Evolutionary conservation across 305 asterid genomes (phyloP).

Genomic region (Ilex paraguariensis): DNA sequence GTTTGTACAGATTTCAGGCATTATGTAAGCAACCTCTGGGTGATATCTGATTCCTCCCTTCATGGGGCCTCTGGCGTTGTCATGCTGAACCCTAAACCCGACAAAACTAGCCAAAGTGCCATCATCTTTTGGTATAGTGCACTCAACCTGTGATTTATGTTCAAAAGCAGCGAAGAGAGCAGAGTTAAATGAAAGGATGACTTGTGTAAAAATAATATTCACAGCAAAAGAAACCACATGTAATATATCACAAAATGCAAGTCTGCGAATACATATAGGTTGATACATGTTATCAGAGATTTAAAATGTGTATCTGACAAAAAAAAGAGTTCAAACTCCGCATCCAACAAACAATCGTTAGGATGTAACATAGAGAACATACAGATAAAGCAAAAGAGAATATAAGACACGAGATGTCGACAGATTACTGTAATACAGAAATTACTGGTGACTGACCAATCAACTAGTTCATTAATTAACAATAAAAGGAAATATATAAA

Average conservation of each 20-base stretch:
- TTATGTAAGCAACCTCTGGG: conserved; percentile 48
- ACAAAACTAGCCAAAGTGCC: conserved; percentile 78
- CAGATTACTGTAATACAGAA: no score
- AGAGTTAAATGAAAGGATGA: not conserved
- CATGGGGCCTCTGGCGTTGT: conserved; percentile 91
- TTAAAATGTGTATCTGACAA: not conserved
- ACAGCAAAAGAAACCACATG: not conserved
- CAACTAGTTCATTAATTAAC: no score
- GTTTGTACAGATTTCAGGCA: not conserved
- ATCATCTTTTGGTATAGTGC: conserved; percentile 89
- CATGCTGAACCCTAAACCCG: conserved; percentile 86
- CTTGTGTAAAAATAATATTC: not conserved
- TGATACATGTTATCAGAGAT: no score
- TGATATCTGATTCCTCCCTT: conserved; percentile 96
- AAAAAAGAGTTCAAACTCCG: not conserved
- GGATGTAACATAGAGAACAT: no score
- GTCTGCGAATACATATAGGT: no score
- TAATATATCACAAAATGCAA: not conserved
- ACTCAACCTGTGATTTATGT: conserved; percentile 55
- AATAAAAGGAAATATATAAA: not conserved
- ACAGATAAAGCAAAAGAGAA: not conserved
- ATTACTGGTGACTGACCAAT: no score
- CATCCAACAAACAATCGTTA: no score
- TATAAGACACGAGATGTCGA: no score
- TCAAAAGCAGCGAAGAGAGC: not conserved